Evolutionary conservation across 768 basidiomycete species (phyloP).

Genomic region (Boletus fagicola): DNA sequence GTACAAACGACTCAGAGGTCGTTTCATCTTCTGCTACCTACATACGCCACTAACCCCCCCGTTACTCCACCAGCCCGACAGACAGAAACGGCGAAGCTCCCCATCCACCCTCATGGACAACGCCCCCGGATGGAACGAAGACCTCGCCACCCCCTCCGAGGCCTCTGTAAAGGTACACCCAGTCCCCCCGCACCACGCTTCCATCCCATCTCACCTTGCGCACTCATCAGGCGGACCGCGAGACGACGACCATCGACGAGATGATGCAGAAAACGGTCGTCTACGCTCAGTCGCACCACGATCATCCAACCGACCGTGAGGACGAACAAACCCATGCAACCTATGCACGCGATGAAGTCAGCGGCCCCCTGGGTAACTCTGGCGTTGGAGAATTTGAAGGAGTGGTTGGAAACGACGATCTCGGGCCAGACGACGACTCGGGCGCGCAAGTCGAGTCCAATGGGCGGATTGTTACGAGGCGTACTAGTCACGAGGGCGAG

Average conservation of each 20-base stretch:
- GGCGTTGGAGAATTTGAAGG: slow-evolving; percentile 34
- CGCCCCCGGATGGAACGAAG: slow-evolving; percentile 74
- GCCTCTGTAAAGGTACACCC: slow-evolving; percentile 56
- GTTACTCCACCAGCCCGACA: slow-evolving; percentile 43
- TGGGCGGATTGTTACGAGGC: slow-evolving; percentile 25
- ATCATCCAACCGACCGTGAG: slow-evolving; percentile 12
- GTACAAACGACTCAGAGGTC: slow-evolving; percentile 57
- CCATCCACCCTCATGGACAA: slow-evolving; percentile 44
- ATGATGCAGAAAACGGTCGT: slow-evolving; percentile 27
- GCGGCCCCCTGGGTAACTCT: slow-evolving; percentile 28
- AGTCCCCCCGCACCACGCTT: not conserved
- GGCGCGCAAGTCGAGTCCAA: slow-evolving; percentile 20
- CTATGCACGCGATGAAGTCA: slow-evolving; percentile 29
- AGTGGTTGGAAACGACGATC: slow-evolving; percentile 29
- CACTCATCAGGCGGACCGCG: slow-evolving; percentile 27
- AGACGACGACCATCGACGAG: slow-evolving; percentile 11
- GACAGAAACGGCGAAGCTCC: slow-evolving; percentile 53
- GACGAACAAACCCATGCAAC: slow-evolving; percentile 24
- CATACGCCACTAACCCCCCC: not conserved
- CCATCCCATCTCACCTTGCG: not conserved
- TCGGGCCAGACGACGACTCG: slow-evolving; percentile 22
- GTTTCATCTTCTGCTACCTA: not conserved
- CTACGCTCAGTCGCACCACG: slow-evolving; percentile 6
- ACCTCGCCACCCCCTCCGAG: slow-evolving; percentile 61
- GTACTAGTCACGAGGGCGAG: not conserved